Percentiles rank a stretch among this genome's conserved stretches.
Evolutionary conservation across 177 flowering plant species (phyloP).

Genomic region (Vitis hybrid): DNA sequence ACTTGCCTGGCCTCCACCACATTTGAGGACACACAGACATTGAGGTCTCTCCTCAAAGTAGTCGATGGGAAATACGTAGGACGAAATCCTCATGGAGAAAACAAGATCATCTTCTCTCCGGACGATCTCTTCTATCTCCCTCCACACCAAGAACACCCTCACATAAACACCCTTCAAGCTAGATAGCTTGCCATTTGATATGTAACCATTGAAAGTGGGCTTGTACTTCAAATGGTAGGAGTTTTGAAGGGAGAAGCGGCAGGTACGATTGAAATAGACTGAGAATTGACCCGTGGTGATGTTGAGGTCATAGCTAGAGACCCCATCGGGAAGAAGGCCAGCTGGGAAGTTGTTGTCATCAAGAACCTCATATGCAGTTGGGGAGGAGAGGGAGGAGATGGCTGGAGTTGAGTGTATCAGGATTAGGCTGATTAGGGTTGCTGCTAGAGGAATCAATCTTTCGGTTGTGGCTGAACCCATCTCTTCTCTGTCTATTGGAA

Average conservation of each 20-base stretch:
- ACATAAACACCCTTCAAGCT: constrained; percentile 39
- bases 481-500: too few relatives aligned
- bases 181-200: constrained; percentile 25
- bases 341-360: constrained; percentile 26
- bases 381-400: constrained; percentile 1
- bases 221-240: constrained; percentile 37
- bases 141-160: constrained; percentile 37
- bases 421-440: neutral
- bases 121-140: constrained; percentile 33
- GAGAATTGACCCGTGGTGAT: constrained; percentile 30
- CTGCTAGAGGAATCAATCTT: neutral
- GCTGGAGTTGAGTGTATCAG: neutral
- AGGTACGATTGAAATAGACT: constrained; percentile 22
- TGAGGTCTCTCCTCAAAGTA: constrained; percentile 38
- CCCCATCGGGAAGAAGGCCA: constrained; percentile 37
- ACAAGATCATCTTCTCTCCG: constrained; percentile 29
- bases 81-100: constrained; percentile 40
- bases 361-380: constrained; percentile 26
- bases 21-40: constrained; percentile 45
- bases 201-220: constrained; percentile 31
- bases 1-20: constrained; percentile 5
- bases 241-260: constrained; percentile 37
- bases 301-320: constrained; percentile 25
- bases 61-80: constrained; percentile 35
- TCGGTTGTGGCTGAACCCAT: neutral